Base-by-base conservation (phyloP, 139 green algal species). In the Diplosphaera chodatii region DNA sequence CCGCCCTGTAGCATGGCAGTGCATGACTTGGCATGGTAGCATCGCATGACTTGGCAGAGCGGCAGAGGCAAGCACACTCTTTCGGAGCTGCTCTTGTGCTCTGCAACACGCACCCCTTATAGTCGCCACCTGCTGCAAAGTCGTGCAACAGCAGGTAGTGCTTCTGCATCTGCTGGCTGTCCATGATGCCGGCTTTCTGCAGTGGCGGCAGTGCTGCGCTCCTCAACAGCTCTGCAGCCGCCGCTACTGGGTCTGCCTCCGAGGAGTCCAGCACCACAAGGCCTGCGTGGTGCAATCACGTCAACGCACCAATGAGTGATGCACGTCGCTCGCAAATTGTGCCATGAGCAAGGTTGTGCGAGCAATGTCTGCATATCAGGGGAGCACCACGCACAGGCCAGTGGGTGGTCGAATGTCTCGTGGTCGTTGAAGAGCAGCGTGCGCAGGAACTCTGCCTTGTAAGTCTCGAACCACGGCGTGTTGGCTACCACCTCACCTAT, bases 361-460 rank as follows among this genome's bases (percentile, higher is more conserved):
- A 48, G 37, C 37, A 13, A 21, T 48, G 37, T 48, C 37, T 23
- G 4, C 13, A 29, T 25, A 59, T 41, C 1, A 28, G 8, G 76
- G 6, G 2, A 22, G 16, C 30, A 27, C 6, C 21, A 64, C 80
- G 70, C 66, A 90, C 87, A 94, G 23, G 83, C 88, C 27, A 96
- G 84, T 0, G 93, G 93, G 71, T 96, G 83, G 75, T 98, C 93
- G 29, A 94, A 72, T 0, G 79, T 80, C 64, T 98, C 92, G 64
- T 96, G 91, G 59, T 95, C 90, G 6, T 83, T 81, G 68, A 97
- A 98, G 20, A 63, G 27, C 55, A 97, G 74, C 68, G 89, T 76
- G 3, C 91, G 84, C 55, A 91, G 40, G 64, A 93, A 91, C 80
- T 96, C 90, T 1, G 71, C 63, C 31, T 73, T 75, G 69, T 97